A percentile compares a stretch with the other conserved stretches of the same genome.
These are phyloP conservation scores for Erythrophleum ivorense DNA, from an alignment of 331 rosid species.

Conservation along the genomic window DNA sequence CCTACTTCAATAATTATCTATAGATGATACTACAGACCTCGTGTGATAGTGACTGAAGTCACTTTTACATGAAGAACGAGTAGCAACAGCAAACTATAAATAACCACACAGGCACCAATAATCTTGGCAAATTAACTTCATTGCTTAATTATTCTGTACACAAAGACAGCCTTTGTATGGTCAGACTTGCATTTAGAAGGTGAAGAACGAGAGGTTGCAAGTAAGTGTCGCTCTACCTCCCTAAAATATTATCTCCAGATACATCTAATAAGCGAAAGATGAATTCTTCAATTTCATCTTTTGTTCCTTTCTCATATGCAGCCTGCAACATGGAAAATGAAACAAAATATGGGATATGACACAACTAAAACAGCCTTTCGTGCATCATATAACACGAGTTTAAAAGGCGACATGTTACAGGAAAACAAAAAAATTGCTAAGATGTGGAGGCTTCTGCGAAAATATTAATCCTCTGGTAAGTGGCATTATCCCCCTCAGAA, in stretches of 20 bases:
- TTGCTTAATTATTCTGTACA: background rate
- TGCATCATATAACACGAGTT: background rate
- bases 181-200: background rate
- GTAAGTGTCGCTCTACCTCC: slow-evolving; percentile 55
- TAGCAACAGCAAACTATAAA: background rate
- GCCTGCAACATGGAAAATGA: slow-evolving; percentile 59
- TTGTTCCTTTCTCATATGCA: slow-evolving; percentile 89
- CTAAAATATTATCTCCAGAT: slow-evolving; percentile 53
- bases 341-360: slow-evolving; percentile 23
- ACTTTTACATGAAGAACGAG: background rate
- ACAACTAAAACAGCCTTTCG: background rate
- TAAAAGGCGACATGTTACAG: too few relatives aligned
- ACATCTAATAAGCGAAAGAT: slow-evolving; percentile 72
- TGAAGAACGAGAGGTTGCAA: background rate
- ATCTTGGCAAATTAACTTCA: background rate
- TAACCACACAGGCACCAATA: background rate
- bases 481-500: background rate
- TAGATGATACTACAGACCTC: background rate
- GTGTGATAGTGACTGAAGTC: background rate
- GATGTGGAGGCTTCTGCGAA: background rate
- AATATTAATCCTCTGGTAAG: background rate
- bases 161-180: background rate
- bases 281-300: slow-evolving; percentile 87
- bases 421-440: background rate
- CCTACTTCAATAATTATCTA: background rate